Evolutionary conservation across 345 rosid species (phyloP), one percentile per base, ranked within the genome.

Genomic region (Excoecaria cochinchinensis): DNA sequence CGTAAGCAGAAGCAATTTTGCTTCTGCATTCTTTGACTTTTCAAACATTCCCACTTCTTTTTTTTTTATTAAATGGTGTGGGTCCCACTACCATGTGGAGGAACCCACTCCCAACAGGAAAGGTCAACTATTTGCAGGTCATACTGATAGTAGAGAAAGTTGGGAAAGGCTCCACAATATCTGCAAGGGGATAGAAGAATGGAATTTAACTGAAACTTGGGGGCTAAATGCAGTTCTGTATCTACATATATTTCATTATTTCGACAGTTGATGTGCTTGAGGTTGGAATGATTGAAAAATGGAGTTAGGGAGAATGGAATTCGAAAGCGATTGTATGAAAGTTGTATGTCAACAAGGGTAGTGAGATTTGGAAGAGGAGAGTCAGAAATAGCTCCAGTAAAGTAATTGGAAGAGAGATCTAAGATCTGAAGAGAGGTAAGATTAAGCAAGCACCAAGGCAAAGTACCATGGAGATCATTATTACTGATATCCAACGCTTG

Each of bases 111-210:
- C n/a, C n/a, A n/a, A n/a, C n/a, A n/a, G n/a, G n/a, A n/a, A 2
- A 81, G 71, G 47, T 61, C 70, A 59, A 78, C 47, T 1, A 0
- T 0, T 39, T 36, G 51, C 47, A 84, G 47, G 13, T 73, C 53
- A 44, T 70, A 19, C 1, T 81, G 82, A 1, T 65, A 4, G 6
- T 21, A 21, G 1, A 81, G 66, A 36, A 84, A 84, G 19, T 13
- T 53, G 4, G 77, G 82, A 53, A 62, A 52, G 3, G 8, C 2
- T 69, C 60, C 72, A 14, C 72, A 17, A 52, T 16, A 24, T 38
- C 73, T 25, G 9, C n/a, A 69, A 5, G 44, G n/a, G 58, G 53
- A 59, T 9, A 60, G 38, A 8, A 60, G 13, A 25, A 60, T 31
- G 19, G 65, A 60, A 60, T 4, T 60, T 31, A 61, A 36, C 31